Evolutionary conservation across 139 green algal genomes (phyloP).

Genomic region (Picocystis salinarum): DNA sequence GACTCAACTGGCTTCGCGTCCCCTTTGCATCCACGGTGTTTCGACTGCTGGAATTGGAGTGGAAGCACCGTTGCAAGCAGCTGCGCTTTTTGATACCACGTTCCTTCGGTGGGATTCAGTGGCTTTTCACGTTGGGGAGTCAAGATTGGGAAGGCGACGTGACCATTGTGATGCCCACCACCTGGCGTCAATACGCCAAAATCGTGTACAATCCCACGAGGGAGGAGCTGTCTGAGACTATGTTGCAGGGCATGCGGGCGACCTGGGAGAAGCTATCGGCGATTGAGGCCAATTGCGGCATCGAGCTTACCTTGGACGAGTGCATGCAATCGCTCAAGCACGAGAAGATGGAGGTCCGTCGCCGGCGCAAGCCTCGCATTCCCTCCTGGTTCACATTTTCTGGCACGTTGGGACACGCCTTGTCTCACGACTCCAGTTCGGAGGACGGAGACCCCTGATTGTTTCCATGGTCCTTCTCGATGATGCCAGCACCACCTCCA

Average conservation of each 20-base stretch:
- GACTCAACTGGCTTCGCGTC: too few species aligned
- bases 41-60: constrained; percentile 61
- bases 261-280: constrained; percentile 70
- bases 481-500: too few species aligned
- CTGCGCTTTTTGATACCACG: constrained; percentile 32
- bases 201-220: constrained; percentile 51
- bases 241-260: constrained; percentile 39
- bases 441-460: too few species aligned
- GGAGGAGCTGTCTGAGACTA: constrained; percentile 21
- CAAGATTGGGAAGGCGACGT: constrained; percentile 85
- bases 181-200: constrained; percentile 41
- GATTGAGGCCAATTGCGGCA: constrained; percentile 75
- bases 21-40: too few species aligned
- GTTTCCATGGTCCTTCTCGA: too few species aligned
- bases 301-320: constrained; percentile 68
- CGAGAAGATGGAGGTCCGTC: too few species aligned
- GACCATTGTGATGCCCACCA: constrained; percentile 61
- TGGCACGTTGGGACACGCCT: too few species aligned
- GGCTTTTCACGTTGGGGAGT: constrained; percentile 32
- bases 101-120: constrained; percentile 35
- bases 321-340: constrained; percentile 34
- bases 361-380: too few species aligned
- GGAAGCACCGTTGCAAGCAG: constrained; percentile 68
- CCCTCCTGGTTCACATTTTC: too few species aligned
- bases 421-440: too few species aligned